Conservation (phyloP, 208 protist genomes). For the Wallacemonas rigidus region DNA sequence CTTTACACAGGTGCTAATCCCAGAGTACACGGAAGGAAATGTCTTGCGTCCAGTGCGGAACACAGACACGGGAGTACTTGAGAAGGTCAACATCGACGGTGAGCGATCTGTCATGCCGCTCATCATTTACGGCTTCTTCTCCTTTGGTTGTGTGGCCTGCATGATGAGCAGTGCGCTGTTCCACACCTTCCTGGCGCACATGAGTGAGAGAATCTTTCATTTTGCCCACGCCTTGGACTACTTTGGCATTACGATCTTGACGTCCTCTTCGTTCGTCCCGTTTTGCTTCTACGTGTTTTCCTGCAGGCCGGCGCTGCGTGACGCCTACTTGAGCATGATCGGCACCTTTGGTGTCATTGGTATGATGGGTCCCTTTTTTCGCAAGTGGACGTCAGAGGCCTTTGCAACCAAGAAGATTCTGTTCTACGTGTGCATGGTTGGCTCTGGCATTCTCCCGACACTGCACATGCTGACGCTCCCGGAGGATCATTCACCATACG, state of each 20-base stretch:
- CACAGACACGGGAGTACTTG: neutral
- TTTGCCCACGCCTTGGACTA: slow-evolving; percentile 80
- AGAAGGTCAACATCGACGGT: slow-evolving; percentile 19
- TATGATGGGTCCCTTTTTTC: slow-evolving; percentile 75
- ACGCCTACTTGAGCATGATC: slow-evolving; percentile 76
- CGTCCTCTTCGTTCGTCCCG: slow-evolving; percentile 82
- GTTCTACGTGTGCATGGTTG: slow-evolving; percentile 80
- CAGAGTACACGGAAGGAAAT: slow-evolving; percentile 22
- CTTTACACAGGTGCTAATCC: slow-evolving; percentile 32
- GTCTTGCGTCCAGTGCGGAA: slow-evolving; percentile 6
- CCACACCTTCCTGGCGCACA: slow-evolving; percentile 73
- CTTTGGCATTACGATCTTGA: slow-evolving; percentile 84
- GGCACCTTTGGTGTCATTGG: slow-evolving; percentile 68
- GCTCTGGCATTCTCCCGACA: slow-evolving; percentile 65
- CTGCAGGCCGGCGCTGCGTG: slow-evolving; percentile 67
- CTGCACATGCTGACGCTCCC: slow-evolving; percentile 63
- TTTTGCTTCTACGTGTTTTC: slow-evolving; percentile 82
- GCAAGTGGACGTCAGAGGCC: slow-evolving; percentile 63
- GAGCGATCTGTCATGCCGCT: slow-evolving; percentile 34
- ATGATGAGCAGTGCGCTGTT: slow-evolving; percentile 76
- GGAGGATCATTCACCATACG: slow-evolving; percentile 44
- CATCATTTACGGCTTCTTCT: slow-evolving; percentile 73
- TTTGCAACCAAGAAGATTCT: slow-evolving; percentile 60
- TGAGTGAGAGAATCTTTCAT: slow-evolving; percentile 52
- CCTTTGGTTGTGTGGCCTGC: slow-evolving; percentile 71